Evolutionary conservation across 768 basidiomycete species (phyloP).

Genomic region (Suillus variegatus): DNA sequence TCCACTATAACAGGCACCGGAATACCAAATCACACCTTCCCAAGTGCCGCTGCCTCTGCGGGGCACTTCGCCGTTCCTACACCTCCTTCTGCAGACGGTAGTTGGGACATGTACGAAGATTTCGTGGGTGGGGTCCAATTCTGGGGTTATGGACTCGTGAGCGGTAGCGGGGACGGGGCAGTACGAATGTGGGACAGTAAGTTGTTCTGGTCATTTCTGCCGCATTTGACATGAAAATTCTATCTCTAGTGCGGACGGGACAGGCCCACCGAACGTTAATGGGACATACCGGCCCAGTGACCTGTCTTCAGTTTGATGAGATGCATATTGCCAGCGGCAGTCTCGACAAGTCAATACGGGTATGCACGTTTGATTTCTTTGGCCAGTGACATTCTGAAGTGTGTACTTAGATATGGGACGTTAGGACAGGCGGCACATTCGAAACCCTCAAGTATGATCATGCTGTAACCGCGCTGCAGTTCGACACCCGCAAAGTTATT

Average conservation of each 20-base stretch:
- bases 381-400: constrained; percentile 3
- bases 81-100: constrained; percentile 87
- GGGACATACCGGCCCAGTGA: constrained; percentile 93
- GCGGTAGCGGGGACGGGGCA: constrained; percentile 95
- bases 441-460: constrained; percentile 92
- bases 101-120: constrained; percentile 94
- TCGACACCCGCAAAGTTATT: constrained; percentile 91
- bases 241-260: constrained; percentile 87
- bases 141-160: constrained; percentile 97
- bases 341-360: constrained; percentile 89
- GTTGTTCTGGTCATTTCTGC: constrained; percentile 32
- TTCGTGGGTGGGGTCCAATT: constrained; percentile 98
- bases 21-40: constrained; percentile 47
- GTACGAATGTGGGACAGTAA: constrained; percentile 99
- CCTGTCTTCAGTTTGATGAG: constrained; percentile 96
- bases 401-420: constrained; percentile 84
- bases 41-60: constrained; percentile 54
- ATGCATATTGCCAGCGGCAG: constrained; percentile 90
- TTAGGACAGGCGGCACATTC: constrained; percentile 83
- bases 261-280: constrained; percentile 92
- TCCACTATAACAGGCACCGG: constrained; percentile 40
- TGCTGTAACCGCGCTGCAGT: constrained; percentile 88
- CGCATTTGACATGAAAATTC: constrained; percentile 7
- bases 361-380: constrained; percentile 37
- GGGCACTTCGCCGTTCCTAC: constrained; percentile 80